These are phyloP conservation scores for Medicago arabica DNA, from an alignment of 306 rosid genomes.

Conservation along the genomic window DNA sequence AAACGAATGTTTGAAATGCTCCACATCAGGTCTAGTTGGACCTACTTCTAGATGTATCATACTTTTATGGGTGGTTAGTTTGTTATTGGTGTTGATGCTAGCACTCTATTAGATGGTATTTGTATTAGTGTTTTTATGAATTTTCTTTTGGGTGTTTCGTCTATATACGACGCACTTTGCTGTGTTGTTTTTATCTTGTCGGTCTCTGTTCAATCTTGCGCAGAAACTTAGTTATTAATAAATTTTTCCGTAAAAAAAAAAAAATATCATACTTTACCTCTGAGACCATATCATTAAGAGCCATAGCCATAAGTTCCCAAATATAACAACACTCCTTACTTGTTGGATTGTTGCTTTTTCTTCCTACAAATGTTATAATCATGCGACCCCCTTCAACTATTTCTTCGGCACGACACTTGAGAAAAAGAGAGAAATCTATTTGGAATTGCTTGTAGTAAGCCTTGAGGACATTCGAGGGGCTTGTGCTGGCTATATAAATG, in stretches of 20 bases:
- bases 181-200: too few relatives aligned
- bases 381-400: slow-evolving; percentile 53
- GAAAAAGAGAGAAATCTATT: slow-evolving; percentile 49
- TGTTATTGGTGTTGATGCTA: too few relatives aligned
- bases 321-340: slow-evolving; percentile 50
- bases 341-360: slow-evolving; percentile 52
- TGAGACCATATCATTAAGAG: slow-evolving; percentile 27
- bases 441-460: slow-evolving; percentile 56
- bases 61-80: too few relatives aligned
- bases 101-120: too few relatives aligned
- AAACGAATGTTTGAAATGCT: not conserved
- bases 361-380: slow-evolving; percentile 62
- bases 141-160: too few relatives aligned
- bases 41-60: too few relatives aligned
- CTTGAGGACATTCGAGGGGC: slow-evolving; percentile 46
- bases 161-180: too few relatives aligned
- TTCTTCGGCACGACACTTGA: slow-evolving; percentile 58
- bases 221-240: too few relatives aligned
- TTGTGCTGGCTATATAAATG: slow-evolving; percentile 45
- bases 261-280: not conserved
- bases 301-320: slow-evolving; percentile 59
- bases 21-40: not conserved
- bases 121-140: too few relatives aligned
- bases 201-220: too few relatives aligned
- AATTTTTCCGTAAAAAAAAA: too few relatives aligned